These are phyloP conservation scores for Phylloporus rhodoxanthus DNA, from an alignment of 768 basidiomycete genomes.

Conservation along the genomic window DNA sequence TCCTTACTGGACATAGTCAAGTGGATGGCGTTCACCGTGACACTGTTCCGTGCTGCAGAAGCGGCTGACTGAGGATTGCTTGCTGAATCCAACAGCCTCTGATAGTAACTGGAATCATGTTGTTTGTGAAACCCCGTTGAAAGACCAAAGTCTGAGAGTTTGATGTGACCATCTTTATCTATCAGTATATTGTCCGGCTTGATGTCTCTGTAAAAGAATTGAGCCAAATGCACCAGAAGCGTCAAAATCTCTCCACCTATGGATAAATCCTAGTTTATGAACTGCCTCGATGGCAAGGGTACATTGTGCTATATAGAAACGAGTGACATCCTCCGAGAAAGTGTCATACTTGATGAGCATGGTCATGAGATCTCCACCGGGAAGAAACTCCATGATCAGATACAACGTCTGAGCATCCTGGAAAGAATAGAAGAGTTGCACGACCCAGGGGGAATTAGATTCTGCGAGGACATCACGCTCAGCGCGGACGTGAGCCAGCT, in stretches of 20 bases:
- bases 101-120: constrained; percentile 94
- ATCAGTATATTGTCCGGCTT: constrained; percentile 94
- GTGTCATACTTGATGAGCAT: constrained; percentile 99
- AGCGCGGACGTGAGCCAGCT: constrained; percentile 97
- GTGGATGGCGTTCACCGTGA: constrained; percentile 96
- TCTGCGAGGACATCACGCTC: constrained; percentile 96
- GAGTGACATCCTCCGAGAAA: constrained; percentile 94
- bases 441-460: constrained; percentile 93
- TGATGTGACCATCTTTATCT: constrained; percentile 94
- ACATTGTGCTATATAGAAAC: constrained; percentile 99
- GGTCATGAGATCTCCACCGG: constrained; percentile 98
- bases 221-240: not conserved
- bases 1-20: constrained; percentile 92
- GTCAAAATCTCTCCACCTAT: constrained; percentile 53
- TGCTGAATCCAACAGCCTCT: constrained; percentile 72
- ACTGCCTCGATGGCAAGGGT: constrained; percentile 97
- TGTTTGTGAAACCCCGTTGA: constrained; percentile 99
- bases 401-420: constrained; percentile 91
- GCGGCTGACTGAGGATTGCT: constrained; percentile 38
- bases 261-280: constrained; percentile 95
- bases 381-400: constrained; percentile 98
- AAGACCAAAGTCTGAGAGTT: constrained; percentile 96
- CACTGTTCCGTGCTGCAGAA: constrained; percentile 73
- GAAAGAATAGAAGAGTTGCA: constrained; percentile 97
- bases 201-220: constrained; percentile 65